These are phyloP conservation scores for Arxiozyma bovina DNA, from an alignment of 1,139 yeast species.

Conservation along the genomic window DNA sequence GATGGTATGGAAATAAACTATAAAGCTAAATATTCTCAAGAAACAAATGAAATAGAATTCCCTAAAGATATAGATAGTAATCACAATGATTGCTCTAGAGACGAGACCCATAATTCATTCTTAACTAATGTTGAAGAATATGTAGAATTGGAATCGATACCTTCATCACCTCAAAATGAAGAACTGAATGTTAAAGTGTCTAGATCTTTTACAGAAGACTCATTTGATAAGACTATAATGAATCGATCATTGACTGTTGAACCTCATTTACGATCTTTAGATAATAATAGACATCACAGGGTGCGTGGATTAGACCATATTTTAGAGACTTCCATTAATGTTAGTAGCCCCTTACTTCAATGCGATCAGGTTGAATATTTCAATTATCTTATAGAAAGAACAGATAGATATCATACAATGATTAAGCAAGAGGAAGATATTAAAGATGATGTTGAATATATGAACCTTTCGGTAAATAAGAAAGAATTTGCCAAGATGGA, in stretches of 20 bases:
- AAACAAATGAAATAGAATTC: slow-evolving; percentile 2
- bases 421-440: slow-evolving; percentile 31
- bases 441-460: slow-evolving; percentile 46
- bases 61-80: background rate
- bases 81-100: background rate
- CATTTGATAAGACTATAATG: background rate
- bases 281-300: background rate
- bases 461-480: slow-evolving; percentile 51
- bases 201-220: slow-evolving; percentile 1
- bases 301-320: background rate
- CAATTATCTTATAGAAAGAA: background rate
- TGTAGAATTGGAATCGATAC: background rate
- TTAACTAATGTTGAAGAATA: background rate
- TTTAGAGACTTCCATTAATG: background rate
- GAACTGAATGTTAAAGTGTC: slow-evolving; percentile 4
- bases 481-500: slow-evolving; percentile 61
- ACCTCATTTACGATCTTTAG: background rate
- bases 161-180: background rate
- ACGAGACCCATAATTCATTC: background rate
- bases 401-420: slow-evolving; percentile 7
- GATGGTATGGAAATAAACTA: slow-evolving; percentile 18
- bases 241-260: slow-evolving; percentile 3
- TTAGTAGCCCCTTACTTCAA: background rate
- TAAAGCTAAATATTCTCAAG: slow-evolving; percentile 13
- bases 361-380: background rate